A percentile compares a stretch with the other conserved stretches of the same genome.
Conservation (phyloP, 1,284 basidiomycete genomes). For the Apiotrichum domesticum region DNA sequence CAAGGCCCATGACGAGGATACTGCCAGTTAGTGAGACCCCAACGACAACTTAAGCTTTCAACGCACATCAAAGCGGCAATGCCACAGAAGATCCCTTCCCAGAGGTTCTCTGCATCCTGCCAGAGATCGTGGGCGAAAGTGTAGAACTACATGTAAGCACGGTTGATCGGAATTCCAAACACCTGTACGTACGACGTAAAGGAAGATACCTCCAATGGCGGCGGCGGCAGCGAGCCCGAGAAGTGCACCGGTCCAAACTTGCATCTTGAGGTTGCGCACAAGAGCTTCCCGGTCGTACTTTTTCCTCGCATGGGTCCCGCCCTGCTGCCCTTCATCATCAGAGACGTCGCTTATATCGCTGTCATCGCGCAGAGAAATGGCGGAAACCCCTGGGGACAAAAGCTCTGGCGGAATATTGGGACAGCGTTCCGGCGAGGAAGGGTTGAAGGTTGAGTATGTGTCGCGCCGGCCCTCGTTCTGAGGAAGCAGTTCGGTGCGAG, state of each 20-base stretch:
- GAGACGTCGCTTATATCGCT: constrained; percentile 8
- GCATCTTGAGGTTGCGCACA: constrained; percentile 27
- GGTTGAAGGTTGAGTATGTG: constrained; percentile 11
- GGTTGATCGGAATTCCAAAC: not conserved
- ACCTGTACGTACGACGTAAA: constrained; percentile 41
- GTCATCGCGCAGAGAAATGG: constrained; percentile 5
- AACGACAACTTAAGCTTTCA: no score
- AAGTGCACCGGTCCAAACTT: constrained; percentile 69
- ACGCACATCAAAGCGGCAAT: constrained; percentile 53
- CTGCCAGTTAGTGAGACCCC: constrained; percentile 5
- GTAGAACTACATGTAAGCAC: constrained; percentile 39
- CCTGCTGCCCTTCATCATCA: not conserved
- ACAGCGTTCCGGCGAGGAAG: not conserved
- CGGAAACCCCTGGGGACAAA: constrained; percentile 8
- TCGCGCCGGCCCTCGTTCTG: not conserved
- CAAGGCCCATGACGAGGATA: constrained; percentile 59
- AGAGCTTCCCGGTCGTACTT: constrained; percentile 10
- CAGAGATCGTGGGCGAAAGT: constrained; percentile 51
- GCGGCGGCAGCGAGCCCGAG: constrained; percentile 65
- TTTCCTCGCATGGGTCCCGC: not conserved
- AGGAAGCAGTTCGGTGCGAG: constrained; percentile 10
- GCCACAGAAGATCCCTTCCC: constrained; percentile 65
- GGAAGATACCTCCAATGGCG: constrained; percentile 54
- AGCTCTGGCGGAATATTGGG: constrained; percentile 15
- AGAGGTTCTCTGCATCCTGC: constrained; percentile 58